Base-by-base conservation (phyloP, 495 filamentous ascomycete species). In the Aspergillus ellipticus region DNA sequence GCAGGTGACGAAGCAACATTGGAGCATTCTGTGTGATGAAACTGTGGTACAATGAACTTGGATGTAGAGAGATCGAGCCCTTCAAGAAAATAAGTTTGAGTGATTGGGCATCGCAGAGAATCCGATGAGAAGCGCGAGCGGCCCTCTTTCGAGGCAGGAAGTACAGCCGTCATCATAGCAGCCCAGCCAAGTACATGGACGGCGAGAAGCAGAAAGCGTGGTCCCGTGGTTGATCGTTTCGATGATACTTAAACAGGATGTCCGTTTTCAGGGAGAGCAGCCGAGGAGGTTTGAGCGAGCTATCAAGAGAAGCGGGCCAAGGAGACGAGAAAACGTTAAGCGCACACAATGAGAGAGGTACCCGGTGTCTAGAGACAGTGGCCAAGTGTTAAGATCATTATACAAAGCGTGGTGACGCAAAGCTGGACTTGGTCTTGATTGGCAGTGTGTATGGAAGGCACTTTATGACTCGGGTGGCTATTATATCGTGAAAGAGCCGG, bases 71-170 rank as follows among this genome's bases (percentile, higher is more conserved):
- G 56, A 33, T 64, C 51, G 6, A 66, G 58, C 45, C 67, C 66
- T 17, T 72, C 63, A 8, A 80, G 48, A 46, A 74, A 75, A 55
- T 80, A 76, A 41, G 70, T 70, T 51, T 80, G 78, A 2, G 71
- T 62, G 9, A 74, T 73, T 31, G 79, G 73, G 17, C 67, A 72
- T 19, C 68, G 75, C 26, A 74, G 45, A 28, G 69, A 64, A 62
- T 74, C 67, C 37, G 66, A 56, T 51, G 75, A 67, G 55, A 77
- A 75, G 57, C 64, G 71, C 53, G 70, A 67, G 55, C 58, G 63
- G 57, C 67, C 66, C 58, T 79, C 71, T 55, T 53, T 56, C 21
- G 69, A 53, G 46, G 71, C 58, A 20, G 66, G 61, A 26, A 79
- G 63, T 53, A 81, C 61, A 53, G 78, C 70, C 48, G 76, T 75